Percentiles rank a stretch among this genome's conserved stretches.
Conservation (phyloP, 495 filamentous ascomycete species). For the Gamarada debralockiae region DNA sequence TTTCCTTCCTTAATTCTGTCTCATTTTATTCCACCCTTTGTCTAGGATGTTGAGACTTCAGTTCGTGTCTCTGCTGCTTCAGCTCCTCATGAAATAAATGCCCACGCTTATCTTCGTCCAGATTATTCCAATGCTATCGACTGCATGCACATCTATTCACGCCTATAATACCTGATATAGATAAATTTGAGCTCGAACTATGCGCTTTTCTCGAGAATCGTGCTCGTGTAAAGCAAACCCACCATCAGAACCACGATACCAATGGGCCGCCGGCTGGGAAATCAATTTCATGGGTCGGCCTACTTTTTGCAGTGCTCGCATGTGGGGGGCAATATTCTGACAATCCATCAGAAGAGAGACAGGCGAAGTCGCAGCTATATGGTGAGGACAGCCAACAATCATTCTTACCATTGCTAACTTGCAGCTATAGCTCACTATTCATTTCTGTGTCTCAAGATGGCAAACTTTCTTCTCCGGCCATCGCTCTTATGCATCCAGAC, state of each 20-base stretch:
- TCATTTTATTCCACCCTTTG: not conserved
- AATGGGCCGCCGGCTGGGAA: not conserved
- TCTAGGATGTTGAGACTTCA: too few relatives aligned
- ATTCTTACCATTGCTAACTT: conserved; percentile 1
- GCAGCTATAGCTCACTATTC: conserved; percentile 39
- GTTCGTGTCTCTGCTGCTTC: too few relatives aligned
- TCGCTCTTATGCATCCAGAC: conserved; percentile 50
- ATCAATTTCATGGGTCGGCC: conserved; percentile 56
- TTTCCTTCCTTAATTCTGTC: not conserved
- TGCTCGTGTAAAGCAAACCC: conserved; percentile 38
- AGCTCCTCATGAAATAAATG: too few relatives aligned
- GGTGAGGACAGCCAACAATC: conserved; percentile 29
- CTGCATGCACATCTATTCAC: conserved; percentile 71
- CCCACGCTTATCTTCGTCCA: conserved; percentile 23
- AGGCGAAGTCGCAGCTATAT: not conserved
- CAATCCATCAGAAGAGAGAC: conserved; percentile 45
- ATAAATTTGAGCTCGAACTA: conserved; percentile 57
- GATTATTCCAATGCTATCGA: conserved; percentile 65
- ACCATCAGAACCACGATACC: conserved; percentile 45
- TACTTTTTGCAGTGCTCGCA: conserved; percentile 72
- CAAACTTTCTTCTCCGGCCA: conserved; percentile 46
- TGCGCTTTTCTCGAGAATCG: conserved; percentile 63
- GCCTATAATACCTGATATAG: conserved; percentile 67
- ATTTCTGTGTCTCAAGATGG: conserved; percentile 46
- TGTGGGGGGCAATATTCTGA: conserved; percentile 75